These are phyloP conservation scores for Gastrolobium villosum DNA, from an alignment of 306 rosid genomes.

Conservation along the genomic window DNA sequence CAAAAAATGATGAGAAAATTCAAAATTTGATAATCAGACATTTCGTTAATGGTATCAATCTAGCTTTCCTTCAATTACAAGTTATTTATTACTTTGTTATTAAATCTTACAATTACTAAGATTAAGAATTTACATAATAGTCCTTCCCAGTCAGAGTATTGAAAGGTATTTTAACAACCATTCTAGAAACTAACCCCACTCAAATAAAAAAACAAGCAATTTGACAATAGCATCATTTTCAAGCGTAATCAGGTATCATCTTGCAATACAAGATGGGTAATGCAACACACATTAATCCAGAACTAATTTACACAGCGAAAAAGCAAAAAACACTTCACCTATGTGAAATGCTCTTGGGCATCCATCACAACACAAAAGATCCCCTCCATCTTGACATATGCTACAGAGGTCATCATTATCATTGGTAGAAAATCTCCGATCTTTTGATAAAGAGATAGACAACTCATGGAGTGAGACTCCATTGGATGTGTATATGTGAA, in stretches of 20 bases:
- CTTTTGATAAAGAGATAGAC: conserved; percentile 76
- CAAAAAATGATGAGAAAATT: background rate
- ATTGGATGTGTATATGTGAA: conserved; percentile 85
- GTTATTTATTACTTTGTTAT: background rate
- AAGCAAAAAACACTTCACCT: conserved; percentile 58
- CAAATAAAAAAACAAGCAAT: conserved; percentile 3
- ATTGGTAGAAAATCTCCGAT: conserved; percentile 61
- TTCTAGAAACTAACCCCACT: background rate
- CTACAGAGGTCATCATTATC: conserved; percentile 88
- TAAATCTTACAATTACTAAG: background rate
- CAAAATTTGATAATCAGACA: background rate
- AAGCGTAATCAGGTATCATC: background rate
- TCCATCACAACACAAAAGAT: conserved; percentile 89
- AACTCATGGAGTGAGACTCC: conserved; percentile 95
- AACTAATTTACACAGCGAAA: background rate
- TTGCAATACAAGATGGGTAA: conserved; percentile 19
- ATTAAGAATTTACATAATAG: background rate
- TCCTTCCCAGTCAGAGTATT: background rate
- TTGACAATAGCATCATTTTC: background rate
- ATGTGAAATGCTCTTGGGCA: conserved; percentile 93
- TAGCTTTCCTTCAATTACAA: background rate
- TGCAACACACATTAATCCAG: background rate
- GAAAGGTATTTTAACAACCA: background rate
- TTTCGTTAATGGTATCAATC: background rate
- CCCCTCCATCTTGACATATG: conserved; percentile 86